Conservation (phyloP, 352 stramenopile species). For the Phytophthora pini region DNA sequence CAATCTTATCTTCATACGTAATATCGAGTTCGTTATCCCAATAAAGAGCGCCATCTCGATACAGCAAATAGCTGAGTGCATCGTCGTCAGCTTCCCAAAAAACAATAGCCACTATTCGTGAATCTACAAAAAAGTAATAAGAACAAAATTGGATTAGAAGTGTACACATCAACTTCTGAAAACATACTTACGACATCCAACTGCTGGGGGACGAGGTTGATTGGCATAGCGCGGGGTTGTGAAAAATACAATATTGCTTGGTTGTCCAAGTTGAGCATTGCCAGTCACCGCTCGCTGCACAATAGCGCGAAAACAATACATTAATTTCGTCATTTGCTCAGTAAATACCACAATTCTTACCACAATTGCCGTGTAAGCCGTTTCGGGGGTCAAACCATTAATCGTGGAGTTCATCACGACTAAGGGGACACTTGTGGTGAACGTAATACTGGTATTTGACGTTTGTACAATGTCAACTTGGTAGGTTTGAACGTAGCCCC, state of each 20-base stretch:
- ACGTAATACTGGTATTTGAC: slow-evolving; percentile 1
- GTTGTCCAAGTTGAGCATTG: slow-evolving; percentile 34
- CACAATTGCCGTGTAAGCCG: slow-evolving; percentile 52
- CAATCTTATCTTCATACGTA: slow-evolving; percentile 47
- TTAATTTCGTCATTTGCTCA: not conserved
- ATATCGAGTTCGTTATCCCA: slow-evolving; percentile 35
- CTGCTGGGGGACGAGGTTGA: slow-evolving; percentile 50
- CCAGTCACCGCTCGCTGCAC: slow-evolving; percentile 38
- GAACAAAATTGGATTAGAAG: not conserved
- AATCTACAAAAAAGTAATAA: slow-evolving; percentile 28
- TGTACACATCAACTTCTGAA: not conserved
- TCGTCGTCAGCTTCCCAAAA: slow-evolving; percentile 41
- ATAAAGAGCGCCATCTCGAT: slow-evolving; percentile 34
- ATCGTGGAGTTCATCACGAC: slow-evolving; percentile 32
- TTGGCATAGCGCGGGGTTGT: slow-evolving; percentile 34
- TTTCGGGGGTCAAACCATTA: slow-evolving; percentile 22
- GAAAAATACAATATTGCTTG: slow-evolving; percentile 52
- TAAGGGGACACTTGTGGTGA: slow-evolving; percentile 20
- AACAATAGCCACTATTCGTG: slow-evolving; percentile 34
- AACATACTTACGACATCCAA: slow-evolving; percentile 56
- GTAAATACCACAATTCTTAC: slow-evolving; percentile 22
- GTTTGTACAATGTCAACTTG: slow-evolving; percentile 30
- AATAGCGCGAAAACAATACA: not conserved
- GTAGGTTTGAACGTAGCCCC: slow-evolving; percentile 51
- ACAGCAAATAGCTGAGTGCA: slow-evolving; percentile 44